Conservation (phyloP, 805 yeast genomes). For the Metschnikowia chrysomelidarum region DNA sequence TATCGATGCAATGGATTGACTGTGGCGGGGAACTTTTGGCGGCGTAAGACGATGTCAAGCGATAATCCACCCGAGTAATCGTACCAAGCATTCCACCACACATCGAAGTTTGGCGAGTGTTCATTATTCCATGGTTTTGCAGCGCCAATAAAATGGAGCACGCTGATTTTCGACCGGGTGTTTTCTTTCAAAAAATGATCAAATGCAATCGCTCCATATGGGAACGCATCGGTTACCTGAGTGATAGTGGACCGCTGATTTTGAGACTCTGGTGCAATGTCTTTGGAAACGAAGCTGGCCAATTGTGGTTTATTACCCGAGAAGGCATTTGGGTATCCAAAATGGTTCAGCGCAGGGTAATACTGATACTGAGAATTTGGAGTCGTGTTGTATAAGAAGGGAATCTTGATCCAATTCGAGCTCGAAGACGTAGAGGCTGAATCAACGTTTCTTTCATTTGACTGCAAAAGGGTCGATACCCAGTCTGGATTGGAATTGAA, state of each 20-base stretch:
- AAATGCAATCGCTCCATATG: slow-evolving; percentile 9
- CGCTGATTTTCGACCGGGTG: slow-evolving; percentile 35
- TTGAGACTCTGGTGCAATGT: too few species aligned
- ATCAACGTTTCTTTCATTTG: slow-evolving; percentile 3
- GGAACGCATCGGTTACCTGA: background rate
- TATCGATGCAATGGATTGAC: slow-evolving; percentile 9
- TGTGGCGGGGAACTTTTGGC: slow-evolving; percentile 3
- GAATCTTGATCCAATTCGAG: slow-evolving; percentile 64
- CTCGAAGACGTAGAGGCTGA: background rate
- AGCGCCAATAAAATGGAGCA: slow-evolving; percentile 68
- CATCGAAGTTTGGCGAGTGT: slow-evolving; percentile 21
- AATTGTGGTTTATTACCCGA: slow-evolving; percentile 1
- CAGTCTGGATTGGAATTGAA: slow-evolving; percentile 49
- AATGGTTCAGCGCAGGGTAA: slow-evolving; percentile 64
- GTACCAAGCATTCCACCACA: slow-evolving; percentile 43
- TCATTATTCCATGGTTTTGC: slow-evolving; percentile 52
- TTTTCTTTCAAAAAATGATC: slow-evolving; percentile 8
- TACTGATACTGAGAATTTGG: slow-evolving; percentile 61
- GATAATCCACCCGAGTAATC: slow-evolving; percentile 27
- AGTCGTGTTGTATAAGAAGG: slow-evolving; percentile 85
- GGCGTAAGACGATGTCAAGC: slow-evolving; percentile 20
- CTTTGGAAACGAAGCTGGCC: too few species aligned
- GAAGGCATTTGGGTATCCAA: slow-evolving; percentile 20
- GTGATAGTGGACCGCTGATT: background rate
- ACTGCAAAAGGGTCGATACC: slow-evolving; percentile 23